Percentiles rank a stretch among this genome's conserved stretches.
Evolutionary conservation across 1,139 yeast species (phyloP).

Genomic region (Sugiyamaella japonica): DNA sequence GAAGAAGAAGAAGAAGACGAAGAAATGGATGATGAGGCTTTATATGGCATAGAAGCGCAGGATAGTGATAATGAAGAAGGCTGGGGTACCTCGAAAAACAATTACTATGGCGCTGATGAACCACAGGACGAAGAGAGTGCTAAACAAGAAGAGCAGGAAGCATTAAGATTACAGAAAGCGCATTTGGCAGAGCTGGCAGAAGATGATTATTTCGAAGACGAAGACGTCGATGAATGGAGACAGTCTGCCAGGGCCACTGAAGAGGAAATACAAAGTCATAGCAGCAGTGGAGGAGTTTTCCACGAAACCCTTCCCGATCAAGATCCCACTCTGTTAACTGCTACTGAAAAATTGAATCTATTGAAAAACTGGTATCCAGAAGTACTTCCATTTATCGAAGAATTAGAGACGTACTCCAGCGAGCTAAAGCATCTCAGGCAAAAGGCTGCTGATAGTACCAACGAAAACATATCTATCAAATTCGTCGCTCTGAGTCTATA

Average conservation of each 20-base stretch:
- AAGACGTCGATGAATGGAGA: conserved; percentile 57
- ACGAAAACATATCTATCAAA: conserved; percentile 48
- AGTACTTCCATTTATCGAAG: conserved; percentile 72
- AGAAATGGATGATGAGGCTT: conserved; percentile 30
- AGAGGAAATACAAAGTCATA: conserved; percentile 32
- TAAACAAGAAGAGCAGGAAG: conserved; percentile 81
- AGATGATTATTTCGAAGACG: conserved; percentile 85
- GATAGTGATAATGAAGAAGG: conserved; percentile 57
- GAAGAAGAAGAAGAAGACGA: conserved; percentile 34
- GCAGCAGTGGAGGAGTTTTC: conserved; percentile 11
- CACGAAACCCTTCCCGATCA: conserved; percentile 38
- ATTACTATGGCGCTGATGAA: conserved; percentile 83
- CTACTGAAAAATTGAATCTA: conserved; percentile 36
- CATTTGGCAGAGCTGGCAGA: conserved; percentile 77
- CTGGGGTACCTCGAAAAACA: conserved; percentile 77
- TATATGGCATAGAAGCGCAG: conserved; percentile 43
- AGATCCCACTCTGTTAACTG: conserved; percentile 45
- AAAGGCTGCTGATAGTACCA: conserved; percentile 15
- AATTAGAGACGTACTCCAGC: conserved; percentile 52
- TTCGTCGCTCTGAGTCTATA: conserved; percentile 72
- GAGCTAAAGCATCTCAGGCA: conserved; percentile 43
- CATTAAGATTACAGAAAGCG: conserved; percentile 80
- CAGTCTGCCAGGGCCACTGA: conserved; percentile 36
- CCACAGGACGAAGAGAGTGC: conserved; percentile 72
- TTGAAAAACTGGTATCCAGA: conserved; percentile 60